Conservation (phyloP, 2,329 filamentous ascomycete genomes). For the Lachnellula suecica region DNA sequence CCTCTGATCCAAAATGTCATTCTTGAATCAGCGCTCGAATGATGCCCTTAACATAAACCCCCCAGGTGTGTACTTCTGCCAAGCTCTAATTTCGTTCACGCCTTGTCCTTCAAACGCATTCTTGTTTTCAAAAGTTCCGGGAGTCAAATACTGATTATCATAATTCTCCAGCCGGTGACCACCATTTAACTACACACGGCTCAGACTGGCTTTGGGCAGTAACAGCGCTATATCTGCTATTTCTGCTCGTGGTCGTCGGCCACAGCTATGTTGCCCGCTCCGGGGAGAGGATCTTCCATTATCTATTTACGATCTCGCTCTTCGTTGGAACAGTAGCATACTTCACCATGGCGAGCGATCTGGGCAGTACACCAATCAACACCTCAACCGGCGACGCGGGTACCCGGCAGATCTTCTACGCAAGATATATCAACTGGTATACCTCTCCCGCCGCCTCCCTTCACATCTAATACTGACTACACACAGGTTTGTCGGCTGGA, state of each 20-base stretch:
- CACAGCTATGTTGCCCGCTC: slow-evolving; percentile 49
- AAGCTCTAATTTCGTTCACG: not conserved
- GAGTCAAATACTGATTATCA: not conserved
- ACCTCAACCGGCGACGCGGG: slow-evolving; percentile 51
- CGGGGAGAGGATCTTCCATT: slow-evolving; percentile 56
- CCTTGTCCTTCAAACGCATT: not conserved
- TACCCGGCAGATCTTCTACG: slow-evolving; percentile 63
- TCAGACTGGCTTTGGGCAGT: slow-evolving; percentile 66
- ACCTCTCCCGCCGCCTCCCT: not conserved
- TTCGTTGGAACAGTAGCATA: slow-evolving; percentile 62
- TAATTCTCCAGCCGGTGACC: slow-evolving; percentile 2
- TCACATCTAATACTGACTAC: not conserved
- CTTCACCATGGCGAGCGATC: slow-evolving; percentile 64
- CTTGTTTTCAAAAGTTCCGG: not conserved
- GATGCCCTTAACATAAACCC: slow-evolving; percentile 27
- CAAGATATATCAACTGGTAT: slow-evolving; percentile 61
- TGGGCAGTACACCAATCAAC: slow-evolving; percentile 58
- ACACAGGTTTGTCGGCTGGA: slow-evolving; percentile 41
- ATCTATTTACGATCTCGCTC: slow-evolving; percentile 58
- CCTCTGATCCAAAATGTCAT: not conserved
- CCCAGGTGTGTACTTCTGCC: slow-evolving; percentile 1
- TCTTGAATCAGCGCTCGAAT: slow-evolving; percentile 15
- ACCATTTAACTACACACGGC: slow-evolving; percentile 48
- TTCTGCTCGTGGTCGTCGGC: slow-evolving; percentile 52
- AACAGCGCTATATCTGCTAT: slow-evolving; percentile 54